Evolutionary conservation across 352 stramenopile species (phyloP).

Genomic region (Globisporangium emineosum): DNA sequence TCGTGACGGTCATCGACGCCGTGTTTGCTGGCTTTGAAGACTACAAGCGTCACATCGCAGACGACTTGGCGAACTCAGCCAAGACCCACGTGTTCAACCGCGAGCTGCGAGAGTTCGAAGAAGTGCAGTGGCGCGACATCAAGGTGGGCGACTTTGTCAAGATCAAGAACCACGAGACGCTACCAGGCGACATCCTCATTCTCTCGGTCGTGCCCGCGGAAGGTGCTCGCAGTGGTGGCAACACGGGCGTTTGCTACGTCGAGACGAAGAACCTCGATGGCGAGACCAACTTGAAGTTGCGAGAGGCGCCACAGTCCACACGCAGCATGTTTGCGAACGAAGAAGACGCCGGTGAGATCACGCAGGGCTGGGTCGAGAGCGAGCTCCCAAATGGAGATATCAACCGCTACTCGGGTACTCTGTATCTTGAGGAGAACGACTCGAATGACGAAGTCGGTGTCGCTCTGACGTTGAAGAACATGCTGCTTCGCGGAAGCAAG

Average conservation of each 20-base stretch:
- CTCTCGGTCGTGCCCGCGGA: constrained; percentile 69
- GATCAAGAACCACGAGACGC: constrained; percentile 79
- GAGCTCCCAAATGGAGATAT: constrained; percentile 82
- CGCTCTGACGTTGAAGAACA: constrained; percentile 81
- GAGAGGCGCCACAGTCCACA: constrained; percentile 56
- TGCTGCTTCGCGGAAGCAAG: constrained; percentile 88
- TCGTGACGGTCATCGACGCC: constrained; percentile 82
- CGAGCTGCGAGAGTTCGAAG: constrained; percentile 80
- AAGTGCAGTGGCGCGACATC: constrained; percentile 79
- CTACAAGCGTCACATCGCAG: constrained; percentile 78
- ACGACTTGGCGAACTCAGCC: constrained; percentile 72
- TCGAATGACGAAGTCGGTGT: constrained; percentile 44
- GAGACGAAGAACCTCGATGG: constrained; percentile 89
- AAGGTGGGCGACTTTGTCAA: constrained; percentile 82
- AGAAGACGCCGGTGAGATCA: constrained; percentile 54
- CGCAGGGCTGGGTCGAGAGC: constrained; percentile 75
- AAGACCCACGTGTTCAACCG: constrained; percentile 67
- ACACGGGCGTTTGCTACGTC: constrained; percentile 83
- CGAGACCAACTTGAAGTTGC: constrained; percentile 85
- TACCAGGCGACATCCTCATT: constrained; percentile 79
- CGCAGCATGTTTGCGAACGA: constrained; percentile 68
- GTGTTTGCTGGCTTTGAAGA: constrained; percentile 84
- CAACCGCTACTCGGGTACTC: constrained; percentile 70
- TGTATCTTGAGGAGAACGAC: constrained; percentile 58
- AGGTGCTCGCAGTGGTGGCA: constrained; percentile 48